A percentile compares a stretch with the other conserved stretches of the same genome.
phyloP scores from a whole-genome alignment of 1,284 basidiomycete species.

The Anthracocystis walkeri region DNA sequence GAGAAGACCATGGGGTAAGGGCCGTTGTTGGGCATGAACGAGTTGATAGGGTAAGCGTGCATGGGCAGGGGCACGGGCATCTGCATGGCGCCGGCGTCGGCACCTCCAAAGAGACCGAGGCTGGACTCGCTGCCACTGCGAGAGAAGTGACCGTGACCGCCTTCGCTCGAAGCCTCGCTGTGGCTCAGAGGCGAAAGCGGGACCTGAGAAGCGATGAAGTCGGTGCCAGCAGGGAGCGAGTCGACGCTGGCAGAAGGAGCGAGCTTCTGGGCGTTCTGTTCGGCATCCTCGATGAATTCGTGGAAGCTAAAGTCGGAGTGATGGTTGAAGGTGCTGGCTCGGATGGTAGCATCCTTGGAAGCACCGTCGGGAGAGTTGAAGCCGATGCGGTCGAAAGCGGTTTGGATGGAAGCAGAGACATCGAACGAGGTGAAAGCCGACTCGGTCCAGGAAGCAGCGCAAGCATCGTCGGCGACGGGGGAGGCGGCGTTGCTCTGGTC shows the following conservation, averaged over 20 bases:
- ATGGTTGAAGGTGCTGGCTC: slow-evolving; percentile 17
- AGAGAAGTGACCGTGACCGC: slow-evolving; percentile 25
- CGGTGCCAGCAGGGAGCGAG: slow-evolving; percentile 3
- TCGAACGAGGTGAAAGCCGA: slow-evolving; percentile 25
- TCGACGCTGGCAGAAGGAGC: slow-evolving; percentile 7
- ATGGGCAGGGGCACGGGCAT: slow-evolving; percentile 14
- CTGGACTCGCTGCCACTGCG: slow-evolving; percentile 37
- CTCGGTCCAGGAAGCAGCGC: slow-evolving; percentile 20
- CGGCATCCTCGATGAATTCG: slow-evolving; percentile 58
- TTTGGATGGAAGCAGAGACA: slow-evolving; percentile 33
- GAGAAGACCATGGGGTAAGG: slow-evolving; percentile 47
- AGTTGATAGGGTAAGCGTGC: slow-evolving; percentile 24
- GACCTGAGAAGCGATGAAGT: slow-evolving; percentile 6
- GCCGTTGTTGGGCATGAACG: slow-evolving; percentile 21
- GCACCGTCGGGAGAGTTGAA: slow-evolving; percentile 36
- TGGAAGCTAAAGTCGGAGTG: slow-evolving; percentile 51
- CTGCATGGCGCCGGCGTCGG: slow-evolving; percentile 11
- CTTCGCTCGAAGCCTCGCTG: slow-evolving; percentile 13
- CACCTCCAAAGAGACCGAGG: slow-evolving; percentile 34
- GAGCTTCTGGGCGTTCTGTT: slow-evolving; percentile 14
- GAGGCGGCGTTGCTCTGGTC: slow-evolving; percentile 37
- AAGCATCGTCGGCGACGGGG: slow-evolving; percentile 31
- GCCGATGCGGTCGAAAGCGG: slow-evolving; percentile 42
- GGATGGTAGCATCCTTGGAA: slow-evolving; percentile 14
- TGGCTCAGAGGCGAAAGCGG: slow-evolving; percentile 31